These are phyloP conservation scores for Aspergillus fructus DNA, from an alignment of 2,329 filamentous ascomycete genomes.

Conservation along the genomic window DNA sequence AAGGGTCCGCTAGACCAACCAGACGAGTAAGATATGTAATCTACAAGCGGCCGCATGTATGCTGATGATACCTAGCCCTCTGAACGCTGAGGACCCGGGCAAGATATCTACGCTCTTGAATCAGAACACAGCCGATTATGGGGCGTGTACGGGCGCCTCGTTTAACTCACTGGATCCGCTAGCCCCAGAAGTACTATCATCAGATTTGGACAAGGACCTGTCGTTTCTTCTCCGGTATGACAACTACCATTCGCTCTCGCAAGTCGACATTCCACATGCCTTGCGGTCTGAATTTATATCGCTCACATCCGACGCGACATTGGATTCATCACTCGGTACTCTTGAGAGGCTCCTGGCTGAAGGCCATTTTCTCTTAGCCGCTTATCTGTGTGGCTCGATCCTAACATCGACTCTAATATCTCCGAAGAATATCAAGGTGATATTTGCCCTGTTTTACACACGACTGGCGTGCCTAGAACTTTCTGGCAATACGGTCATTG, in stretches of 20 bases:
- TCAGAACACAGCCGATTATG: slow-evolving; percentile 15
- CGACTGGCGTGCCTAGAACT: slow-evolving; percentile 80
- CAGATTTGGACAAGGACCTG: slow-evolving; percentile 66
- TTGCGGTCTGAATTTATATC: slow-evolving; percentile 70
- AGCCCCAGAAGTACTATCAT: slow-evolving; percentile 32
- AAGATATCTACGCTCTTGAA: slow-evolving; percentile 16
- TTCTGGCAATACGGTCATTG: slow-evolving; percentile 69
- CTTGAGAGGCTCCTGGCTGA: slow-evolving; percentile 66
- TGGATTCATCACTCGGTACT: slow-evolving; percentile 33
- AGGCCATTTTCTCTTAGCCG: slow-evolving; percentile 79
- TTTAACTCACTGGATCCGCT: slow-evolving; percentile 37
- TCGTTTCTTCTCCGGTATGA: slow-evolving; percentile 75
- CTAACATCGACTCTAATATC: slow-evolving; percentile 43
- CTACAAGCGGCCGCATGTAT: not conserved
- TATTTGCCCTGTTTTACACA: slow-evolving; percentile 77
- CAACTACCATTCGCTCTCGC: slow-evolving; percentile 78
- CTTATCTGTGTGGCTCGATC: slow-evolving; percentile 48
- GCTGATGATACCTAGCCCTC: slow-evolving; percentile 28
- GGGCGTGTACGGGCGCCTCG: slow-evolving; percentile 26
- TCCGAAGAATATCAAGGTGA: slow-evolving; percentile 57
- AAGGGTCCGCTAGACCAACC: slow-evolving; percentile 71
- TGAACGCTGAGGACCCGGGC: slow-evolving; percentile 21
- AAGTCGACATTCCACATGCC: slow-evolving; percentile 57
- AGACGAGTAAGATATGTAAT: slow-evolving; percentile 63
- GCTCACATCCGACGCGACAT: slow-evolving; percentile 60